Evolutionary conservation across 208 protist species (phyloP).

Genomic region (Naegleria gruberi): DNA sequence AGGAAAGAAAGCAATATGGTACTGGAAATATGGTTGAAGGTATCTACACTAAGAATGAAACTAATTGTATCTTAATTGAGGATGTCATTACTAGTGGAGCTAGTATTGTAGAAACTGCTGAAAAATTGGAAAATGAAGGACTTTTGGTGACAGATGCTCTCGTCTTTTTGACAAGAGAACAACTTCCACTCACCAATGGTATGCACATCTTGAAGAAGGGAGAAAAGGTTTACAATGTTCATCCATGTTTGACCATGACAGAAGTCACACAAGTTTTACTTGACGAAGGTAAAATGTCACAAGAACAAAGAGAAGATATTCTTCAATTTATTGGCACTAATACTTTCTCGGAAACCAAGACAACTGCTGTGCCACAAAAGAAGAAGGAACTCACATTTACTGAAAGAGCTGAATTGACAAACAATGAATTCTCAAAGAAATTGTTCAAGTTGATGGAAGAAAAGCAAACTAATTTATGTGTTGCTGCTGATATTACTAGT

Average conservation of each 20-base stretch:
- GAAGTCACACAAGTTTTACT: not conserved
- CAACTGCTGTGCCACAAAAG: not conserved
- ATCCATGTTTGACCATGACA: not conserved
- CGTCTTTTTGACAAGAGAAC: constrained; percentile 1
- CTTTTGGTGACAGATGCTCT: constrained; percentile 35
- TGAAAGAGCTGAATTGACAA: not conserved
- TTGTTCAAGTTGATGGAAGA: constrained; percentile 52
- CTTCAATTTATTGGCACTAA: not conserved
- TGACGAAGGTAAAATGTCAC: not conserved
- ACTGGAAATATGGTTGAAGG: constrained; percentile 87
- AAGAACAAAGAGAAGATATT: not conserved
- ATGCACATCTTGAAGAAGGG: not conserved
- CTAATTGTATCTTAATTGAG: constrained; percentile 77
- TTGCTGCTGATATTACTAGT: constrained; percentile 52
- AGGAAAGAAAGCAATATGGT: constrained; percentile 84
- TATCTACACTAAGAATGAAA: constrained; percentile 75
- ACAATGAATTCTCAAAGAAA: not conserved
- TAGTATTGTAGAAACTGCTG: constrained; percentile 84
- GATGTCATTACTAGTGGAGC: constrained; percentile 88
- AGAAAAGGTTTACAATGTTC: not conserved
- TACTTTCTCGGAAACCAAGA: not conserved
- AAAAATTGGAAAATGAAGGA: constrained; percentile 65
- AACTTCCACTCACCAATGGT: not conserved
- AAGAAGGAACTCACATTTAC: not conserved
- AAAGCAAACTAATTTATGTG: constrained; percentile 60